These are phyloP conservation scores for Arxiozyma telluris DNA, from an alignment of 1,139 yeast species.

Conservation along the genomic window DNA sequence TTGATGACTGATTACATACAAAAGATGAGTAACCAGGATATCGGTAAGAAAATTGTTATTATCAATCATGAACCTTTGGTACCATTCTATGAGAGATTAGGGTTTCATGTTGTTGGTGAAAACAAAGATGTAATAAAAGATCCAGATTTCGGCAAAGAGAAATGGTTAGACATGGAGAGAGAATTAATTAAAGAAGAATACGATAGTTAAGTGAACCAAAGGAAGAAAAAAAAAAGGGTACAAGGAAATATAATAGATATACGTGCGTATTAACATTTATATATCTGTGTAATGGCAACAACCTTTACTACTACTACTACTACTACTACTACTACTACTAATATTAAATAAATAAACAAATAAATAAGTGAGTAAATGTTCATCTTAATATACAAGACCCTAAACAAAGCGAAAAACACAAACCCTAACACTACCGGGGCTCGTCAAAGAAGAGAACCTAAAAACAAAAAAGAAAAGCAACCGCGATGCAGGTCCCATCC, in stretches of 20 bases:
- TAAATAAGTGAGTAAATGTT: too few species aligned
- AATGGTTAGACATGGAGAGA: slow-evolving; percentile 32
- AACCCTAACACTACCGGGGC: too few species aligned
- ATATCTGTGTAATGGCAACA: too few species aligned
- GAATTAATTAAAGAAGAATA: slow-evolving; percentile 31
- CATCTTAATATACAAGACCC: too few species aligned
- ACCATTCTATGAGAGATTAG: slow-evolving; percentile 72
- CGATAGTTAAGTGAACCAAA: slow-evolving; percentile 15
- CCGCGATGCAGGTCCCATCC: too few species aligned
- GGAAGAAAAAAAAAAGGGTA: background rate
- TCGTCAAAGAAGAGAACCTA: too few species aligned
- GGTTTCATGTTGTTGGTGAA: slow-evolving; percentile 40
- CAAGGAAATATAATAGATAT: background rate
- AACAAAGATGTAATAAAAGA: slow-evolving; percentile 25
- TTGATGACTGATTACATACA: slow-evolving; percentile 84
- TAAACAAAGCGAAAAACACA: too few species aligned
- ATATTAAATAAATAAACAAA: too few species aligned
- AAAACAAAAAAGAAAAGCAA: too few species aligned
- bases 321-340: too few species aligned
- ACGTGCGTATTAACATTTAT: too few species aligned
- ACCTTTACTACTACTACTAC: too few species aligned
- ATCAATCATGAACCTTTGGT: slow-evolving; percentile 62
- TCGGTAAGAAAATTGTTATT: slow-evolving; percentile 69
- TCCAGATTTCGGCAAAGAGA: slow-evolving; percentile 23
- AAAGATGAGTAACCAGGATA: slow-evolving; percentile 76